phyloP scores from a whole-genome alignment of 2,329 filamentous ascomycete genomes.

The Hypoxylon sp. region DNA sequence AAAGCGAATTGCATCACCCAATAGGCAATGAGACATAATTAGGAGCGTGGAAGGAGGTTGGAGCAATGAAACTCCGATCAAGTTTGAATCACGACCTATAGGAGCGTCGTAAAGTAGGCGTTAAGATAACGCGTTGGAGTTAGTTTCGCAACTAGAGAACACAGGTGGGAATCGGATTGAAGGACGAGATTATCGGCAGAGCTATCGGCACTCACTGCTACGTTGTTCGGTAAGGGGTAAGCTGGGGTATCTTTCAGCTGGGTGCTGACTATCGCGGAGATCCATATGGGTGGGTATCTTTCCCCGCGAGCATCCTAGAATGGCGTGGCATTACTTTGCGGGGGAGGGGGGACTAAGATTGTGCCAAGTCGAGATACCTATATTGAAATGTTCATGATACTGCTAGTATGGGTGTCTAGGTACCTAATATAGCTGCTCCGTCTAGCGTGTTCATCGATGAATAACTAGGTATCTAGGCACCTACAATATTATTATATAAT shows the following conservation, averaged over 20 bases:
- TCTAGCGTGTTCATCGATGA: too few relatives aligned
- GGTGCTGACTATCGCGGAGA: conserved; percentile 22
- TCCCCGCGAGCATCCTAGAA: conserved; percentile 20
- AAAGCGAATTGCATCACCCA: conserved; percentile 28
- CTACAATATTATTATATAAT: too few relatives aligned
- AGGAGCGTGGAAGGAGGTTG: neutral
- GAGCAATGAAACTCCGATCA: neutral
- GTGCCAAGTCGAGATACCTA: conserved; percentile 7
- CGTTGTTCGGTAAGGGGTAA: neutral
- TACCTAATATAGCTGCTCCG: too few relatives aligned
- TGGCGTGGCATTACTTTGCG: conserved; percentile 6
- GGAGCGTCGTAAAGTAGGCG: conserved; percentile 1
- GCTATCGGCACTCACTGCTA: conserved; percentile 27
- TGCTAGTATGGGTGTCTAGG: too few relatives aligned
- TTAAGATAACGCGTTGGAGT: neutral
- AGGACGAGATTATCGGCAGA: conserved; percentile 26
- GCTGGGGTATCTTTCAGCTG: neutral
- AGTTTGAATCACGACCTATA: neutral
- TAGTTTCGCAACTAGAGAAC: conserved; percentile 4
- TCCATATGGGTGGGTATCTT: conserved; percentile 12
- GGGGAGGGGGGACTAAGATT: conserved; percentile 9
- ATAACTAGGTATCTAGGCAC: too few relatives aligned
- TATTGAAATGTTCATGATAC: neutral
- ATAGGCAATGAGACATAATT: conserved; percentile 24
- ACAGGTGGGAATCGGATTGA: neutral